Conservation (phyloP, 2,329 filamentous ascomycete species). For the Pseudovirgaria hyperparasitica region DNA sequence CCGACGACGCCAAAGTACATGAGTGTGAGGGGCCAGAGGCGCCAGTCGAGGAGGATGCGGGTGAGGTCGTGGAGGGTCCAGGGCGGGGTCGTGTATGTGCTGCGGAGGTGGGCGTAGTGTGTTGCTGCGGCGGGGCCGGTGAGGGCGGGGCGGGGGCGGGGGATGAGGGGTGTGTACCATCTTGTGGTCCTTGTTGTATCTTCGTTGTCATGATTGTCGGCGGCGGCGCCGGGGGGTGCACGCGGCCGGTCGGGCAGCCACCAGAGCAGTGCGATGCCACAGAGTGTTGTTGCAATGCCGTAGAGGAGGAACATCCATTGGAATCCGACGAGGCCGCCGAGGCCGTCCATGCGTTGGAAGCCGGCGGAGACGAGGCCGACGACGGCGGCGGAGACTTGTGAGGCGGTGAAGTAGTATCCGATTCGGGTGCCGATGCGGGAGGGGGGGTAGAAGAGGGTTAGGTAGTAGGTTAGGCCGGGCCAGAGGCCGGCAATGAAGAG, state of each 20-base stretch:
- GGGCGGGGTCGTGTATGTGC: slow-evolving; percentile 62
- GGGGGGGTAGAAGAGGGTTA: slow-evolving; percentile 84
- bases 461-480: slow-evolving; percentile 89
- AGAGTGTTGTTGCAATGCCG: slow-evolving; percentile 58
- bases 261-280: slow-evolving; percentile 67
- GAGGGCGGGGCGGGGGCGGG: slow-evolving; percentile 56
- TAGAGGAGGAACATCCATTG: slow-evolving; percentile 91
- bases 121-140: slow-evolving; percentile 64
- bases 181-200: slow-evolving; percentile 35
- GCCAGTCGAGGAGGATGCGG: slow-evolving; percentile 68
- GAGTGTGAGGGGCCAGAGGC: slow-evolving; percentile 69
- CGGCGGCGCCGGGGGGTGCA: slow-evolving; percentile 54
- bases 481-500: slow-evolving; percentile 88
- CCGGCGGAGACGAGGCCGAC: slow-evolving; percentile 83
- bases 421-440: slow-evolving; percentile 78
- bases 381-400: slow-evolving; percentile 78
- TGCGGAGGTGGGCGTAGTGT: slow-evolving; percentile 70
- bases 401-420: slow-evolving; percentile 78
- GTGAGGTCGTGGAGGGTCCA: slow-evolving; percentile 64
- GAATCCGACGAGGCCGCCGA: slow-evolving; percentile 64
- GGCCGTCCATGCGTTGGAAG: slow-evolving; percentile 81
- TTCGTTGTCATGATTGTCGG: too few species aligned
- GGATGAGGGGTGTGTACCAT: slow-evolving; percentile 52
- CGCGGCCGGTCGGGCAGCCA: slow-evolving; percentile 83
- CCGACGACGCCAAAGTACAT: slow-evolving; percentile 97